Evolutionary conservation across 495 filamentous ascomycete genomes (phyloP).

Genomic region (Lasiosphaeria miniovina): DNA sequence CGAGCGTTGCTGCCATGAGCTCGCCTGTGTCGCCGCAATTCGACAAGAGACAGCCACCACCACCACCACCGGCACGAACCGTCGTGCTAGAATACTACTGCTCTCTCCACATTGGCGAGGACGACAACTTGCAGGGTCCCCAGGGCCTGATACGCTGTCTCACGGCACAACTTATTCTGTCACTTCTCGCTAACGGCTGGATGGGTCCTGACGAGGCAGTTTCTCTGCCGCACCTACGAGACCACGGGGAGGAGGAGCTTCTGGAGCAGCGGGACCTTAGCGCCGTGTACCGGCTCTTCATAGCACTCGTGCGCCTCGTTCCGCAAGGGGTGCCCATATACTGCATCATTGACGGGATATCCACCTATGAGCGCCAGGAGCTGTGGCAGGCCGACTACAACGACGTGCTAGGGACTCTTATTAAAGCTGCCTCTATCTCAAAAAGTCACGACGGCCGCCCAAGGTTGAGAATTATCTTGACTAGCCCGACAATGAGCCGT

Average conservation of each 20-base stretch:
- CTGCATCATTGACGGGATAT: constrained; percentile 16
- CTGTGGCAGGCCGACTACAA: constrained; percentile 14
- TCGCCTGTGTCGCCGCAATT: not conserved
- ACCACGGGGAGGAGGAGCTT: constrained; percentile 9
- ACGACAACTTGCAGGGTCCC: constrained; percentile 13
- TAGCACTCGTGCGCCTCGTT: constrained; percentile 4
- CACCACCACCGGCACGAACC: not conserved
- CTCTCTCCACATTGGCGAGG: constrained; percentile 6
- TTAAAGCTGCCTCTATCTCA: not conserved
- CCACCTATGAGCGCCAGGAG: constrained; percentile 13
- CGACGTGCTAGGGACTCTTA: constrained; percentile 5
- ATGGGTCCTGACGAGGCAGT: constrained; percentile 2
- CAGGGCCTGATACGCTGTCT: constrained; percentile 13
- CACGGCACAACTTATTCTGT: constrained; percentile 12
- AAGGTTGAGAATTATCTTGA: constrained; percentile 9
- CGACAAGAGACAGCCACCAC: constrained; percentile 5
- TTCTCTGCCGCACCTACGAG: constrained; percentile 4
- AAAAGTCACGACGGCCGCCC: not conserved
- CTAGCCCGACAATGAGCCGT: constrained; percentile 7
- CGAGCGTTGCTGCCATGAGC: not conserved
- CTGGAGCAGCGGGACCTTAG: not conserved
- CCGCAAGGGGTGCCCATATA: constrained; percentile 4
- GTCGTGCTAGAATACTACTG: constrained; percentile 14
- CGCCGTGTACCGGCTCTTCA: constrained; percentile 13
- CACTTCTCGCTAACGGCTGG: constrained; percentile 9